phyloP scores from a whole-genome alignment of 306 rosid species.

The Fragaria ananassa region DNA sequence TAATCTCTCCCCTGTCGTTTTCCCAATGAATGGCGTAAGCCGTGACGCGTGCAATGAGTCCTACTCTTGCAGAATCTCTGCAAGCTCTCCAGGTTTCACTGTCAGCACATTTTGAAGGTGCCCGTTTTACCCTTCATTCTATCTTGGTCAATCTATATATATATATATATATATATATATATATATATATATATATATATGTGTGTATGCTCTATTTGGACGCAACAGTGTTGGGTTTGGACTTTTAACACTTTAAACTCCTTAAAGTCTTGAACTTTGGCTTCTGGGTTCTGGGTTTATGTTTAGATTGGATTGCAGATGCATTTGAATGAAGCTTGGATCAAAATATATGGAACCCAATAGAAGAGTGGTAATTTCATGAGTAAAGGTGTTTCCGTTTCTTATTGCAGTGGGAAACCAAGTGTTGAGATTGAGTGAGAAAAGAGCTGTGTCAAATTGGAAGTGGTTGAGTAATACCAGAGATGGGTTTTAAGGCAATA shows the following conservation, averaged over 20 bases:
- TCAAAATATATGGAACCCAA: not conserved
- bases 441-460: not conserved
- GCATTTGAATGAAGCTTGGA: not conserved
- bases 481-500: slow-evolving; percentile 57
- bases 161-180: too few species aligned
- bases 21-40: slow-evolving; percentile 18
- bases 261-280: not conserved
- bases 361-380: not conserved
- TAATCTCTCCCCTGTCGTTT: not conserved
- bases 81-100: not conserved
- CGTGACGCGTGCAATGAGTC: slow-evolving; percentile 23
- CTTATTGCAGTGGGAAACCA: not conserved
- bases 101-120: not conserved
- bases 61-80: not conserved
- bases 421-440: not conserved
- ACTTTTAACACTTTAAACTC: not conserved
- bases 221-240: not conserved
- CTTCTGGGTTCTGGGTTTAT: slow-evolving; percentile 9
- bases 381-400: not conserved
- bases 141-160: not conserved
- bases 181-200: not conserved
- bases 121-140: not conserved
- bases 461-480: slow-evolving; percentile 13
- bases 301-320: not conserved
- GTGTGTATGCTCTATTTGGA: not conserved